Conservation (phyloP, 768 basidiomycete species). For the Termitomyces sp. region DNA sequence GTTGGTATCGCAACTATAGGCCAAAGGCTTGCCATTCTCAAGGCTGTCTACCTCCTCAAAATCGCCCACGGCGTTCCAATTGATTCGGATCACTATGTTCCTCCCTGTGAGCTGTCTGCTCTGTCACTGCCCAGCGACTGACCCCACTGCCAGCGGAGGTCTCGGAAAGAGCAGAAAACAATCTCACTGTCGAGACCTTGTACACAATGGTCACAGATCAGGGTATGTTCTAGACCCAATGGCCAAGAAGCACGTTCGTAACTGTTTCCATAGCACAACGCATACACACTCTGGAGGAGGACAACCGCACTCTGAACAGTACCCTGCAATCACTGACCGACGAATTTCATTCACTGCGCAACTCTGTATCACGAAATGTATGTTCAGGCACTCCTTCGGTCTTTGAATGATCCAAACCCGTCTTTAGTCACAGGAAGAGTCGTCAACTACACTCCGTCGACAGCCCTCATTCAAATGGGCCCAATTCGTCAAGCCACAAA, state of each 20-base stretch:
- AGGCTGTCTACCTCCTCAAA: slow-evolving; percentile 88
- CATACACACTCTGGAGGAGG: slow-evolving; percentile 65
- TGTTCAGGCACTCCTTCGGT: slow-evolving; percentile 11
- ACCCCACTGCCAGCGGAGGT: slow-evolving; percentile 42
- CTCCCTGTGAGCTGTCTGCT: slow-evolving; percentile 62
- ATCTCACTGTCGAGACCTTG: slow-evolving; percentile 59
- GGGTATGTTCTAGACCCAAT: slow-evolving; percentile 36
- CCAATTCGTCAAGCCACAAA: slow-evolving; percentile 66
- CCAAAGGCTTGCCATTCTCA: slow-evolving; percentile 87
- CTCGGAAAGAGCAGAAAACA: slow-evolving; percentile 43
- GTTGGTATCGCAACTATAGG: slow-evolving; percentile 89
- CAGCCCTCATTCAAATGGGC: slow-evolving; percentile 91
- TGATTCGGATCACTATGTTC: slow-evolving; percentile 80
- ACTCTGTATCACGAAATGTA: slow-evolving; percentile 36
- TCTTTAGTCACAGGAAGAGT: slow-evolving; percentile 23
- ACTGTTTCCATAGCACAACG: slow-evolving; percentile 49
- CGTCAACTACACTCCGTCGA: slow-evolving; percentile 45
- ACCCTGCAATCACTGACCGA: slow-evolving; percentile 61
- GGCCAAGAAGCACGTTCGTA: background rate
- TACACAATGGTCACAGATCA: slow-evolving; percentile 68
- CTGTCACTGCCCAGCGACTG: background rate
- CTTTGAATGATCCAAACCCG: slow-evolving; percentile 5
- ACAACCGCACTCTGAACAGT: slow-evolving; percentile 66
- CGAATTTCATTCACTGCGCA: slow-evolving; percentile 45
- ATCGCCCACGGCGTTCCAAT: slow-evolving; percentile 77